These are phyloP conservation scores for Aspergillus fumigatus DNA, from an alignment of 2,329 filamentous ascomycete genomes.

Conservation along the genomic window DNA sequence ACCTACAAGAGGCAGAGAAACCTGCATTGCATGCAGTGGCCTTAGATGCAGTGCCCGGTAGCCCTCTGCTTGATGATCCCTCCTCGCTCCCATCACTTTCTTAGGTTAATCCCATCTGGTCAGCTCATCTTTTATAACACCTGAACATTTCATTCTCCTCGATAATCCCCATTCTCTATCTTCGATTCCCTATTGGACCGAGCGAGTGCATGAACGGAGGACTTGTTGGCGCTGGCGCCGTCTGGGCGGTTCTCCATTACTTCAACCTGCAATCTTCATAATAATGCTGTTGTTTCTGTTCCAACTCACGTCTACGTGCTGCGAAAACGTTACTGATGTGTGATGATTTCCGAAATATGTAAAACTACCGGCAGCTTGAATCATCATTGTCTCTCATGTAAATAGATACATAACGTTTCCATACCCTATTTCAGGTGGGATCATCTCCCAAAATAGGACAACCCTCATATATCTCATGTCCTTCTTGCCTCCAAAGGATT, in stretches of 20 bases:
- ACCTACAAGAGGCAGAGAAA: conserved; percentile 53
- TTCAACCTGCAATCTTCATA: neutral
- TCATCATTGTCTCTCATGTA: neutral
- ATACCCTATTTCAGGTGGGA: neutral
- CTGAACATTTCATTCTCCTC: neutral
- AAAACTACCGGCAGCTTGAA: neutral
- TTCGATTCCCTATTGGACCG: neutral
- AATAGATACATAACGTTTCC: neutral
- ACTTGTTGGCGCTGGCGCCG: conserved; percentile 7
- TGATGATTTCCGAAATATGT: neutral
- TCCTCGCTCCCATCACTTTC: conserved; percentile 1
- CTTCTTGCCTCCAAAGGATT: neutral
- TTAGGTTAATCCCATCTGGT: neutral
- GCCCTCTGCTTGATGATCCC: conserved; percentile 30
- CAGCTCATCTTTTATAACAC: neutral
- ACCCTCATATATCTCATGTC: neutral
- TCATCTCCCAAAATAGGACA: neutral
- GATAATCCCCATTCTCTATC: neutral
- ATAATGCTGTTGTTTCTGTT: neutral
- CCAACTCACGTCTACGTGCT: neutral
- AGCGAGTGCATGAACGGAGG: conserved; percentile 1
- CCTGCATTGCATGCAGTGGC: conserved; percentile 87
- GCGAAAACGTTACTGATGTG: neutral
- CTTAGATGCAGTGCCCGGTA: conserved; percentile 61
- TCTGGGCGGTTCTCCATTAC: neutral